These are phyloP conservation scores for Lunularia cruciata DNA, from an alignment of 225 moss, liverwort and hornwort genomes.

Conservation along the genomic window DNA sequence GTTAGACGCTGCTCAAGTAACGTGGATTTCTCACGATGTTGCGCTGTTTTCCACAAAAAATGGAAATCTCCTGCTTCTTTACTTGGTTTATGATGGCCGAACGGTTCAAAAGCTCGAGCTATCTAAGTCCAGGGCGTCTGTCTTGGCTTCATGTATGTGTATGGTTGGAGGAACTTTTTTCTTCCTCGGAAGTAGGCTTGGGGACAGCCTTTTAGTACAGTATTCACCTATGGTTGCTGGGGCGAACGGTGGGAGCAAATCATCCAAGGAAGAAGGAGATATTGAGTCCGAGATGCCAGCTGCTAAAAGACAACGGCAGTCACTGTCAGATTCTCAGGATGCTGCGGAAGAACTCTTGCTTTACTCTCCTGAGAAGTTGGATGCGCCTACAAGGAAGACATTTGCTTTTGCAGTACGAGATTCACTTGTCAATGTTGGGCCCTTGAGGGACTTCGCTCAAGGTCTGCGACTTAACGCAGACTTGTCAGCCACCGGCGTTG, in stretches of 20 bases:
- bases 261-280: conserved; percentile 61
- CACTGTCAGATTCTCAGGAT: conserved; percentile 70
- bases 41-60: conserved; percentile 90
- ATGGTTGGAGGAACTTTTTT: conserved; percentile 86
- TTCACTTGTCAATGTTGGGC: conserved; percentile 95
- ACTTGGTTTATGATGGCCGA: conserved; percentile 92
- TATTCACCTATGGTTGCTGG: conserved; percentile 63
- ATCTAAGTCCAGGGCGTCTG: conserved; percentile 94
- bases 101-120: conserved; percentile 90
- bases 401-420: conserved; percentile 94
- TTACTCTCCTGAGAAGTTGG: conserved; percentile 54
- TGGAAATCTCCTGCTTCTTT: conserved; percentile 85
- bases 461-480: conserved; percentile 84
- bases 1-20: conserved; percentile 89
- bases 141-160: conserved; percentile 95
- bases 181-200: conserved; percentile 96
- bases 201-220: conserved; percentile 95
- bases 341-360: conserved; percentile 90
- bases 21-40: conserved; percentile 94
- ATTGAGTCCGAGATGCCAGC: conserved; percentile 49
- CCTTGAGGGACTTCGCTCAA: conserved; percentile 96
- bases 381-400: conserved; percentile 64
- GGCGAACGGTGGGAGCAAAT: conserved; percentile 32
- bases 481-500: conserved; percentile 58
- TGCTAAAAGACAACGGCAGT: conserved; percentile 70